Percentiles rank a stretch among this genome's conserved stretches.
These are phyloP conservation scores for Lactarius quietus DNA, from an alignment of 768 basidiomycete genomes.

Conservation along the genomic window DNA sequence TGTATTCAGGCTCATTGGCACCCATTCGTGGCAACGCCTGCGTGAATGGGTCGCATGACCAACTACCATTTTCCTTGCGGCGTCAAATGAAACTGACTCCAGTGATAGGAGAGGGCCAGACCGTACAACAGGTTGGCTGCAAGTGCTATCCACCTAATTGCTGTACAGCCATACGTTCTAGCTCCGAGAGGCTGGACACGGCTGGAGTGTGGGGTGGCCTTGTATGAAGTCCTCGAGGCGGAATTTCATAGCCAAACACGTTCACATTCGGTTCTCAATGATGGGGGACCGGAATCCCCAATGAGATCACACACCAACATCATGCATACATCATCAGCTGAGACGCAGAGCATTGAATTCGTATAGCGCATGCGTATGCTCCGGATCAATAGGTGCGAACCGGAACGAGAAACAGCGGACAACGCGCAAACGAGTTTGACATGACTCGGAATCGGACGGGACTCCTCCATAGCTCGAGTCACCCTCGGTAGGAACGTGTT, in stretches of 20 bases:
- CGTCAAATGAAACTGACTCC: slow-evolving; percentile 20
- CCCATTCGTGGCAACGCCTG: background rate
- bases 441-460: background rate
- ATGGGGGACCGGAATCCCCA: background rate
- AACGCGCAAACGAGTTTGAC: background rate
- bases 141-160: background rate
- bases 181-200: background rate
- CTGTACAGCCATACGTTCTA: background rate
- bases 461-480: background rate
- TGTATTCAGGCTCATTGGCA: slow-evolving; percentile 3
- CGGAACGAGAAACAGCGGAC: background rate
- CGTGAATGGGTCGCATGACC: slow-evolving; percentile 18
- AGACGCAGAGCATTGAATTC: background rate
- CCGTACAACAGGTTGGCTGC: background rate
- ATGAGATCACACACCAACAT: background rate
- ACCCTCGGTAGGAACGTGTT: background rate
- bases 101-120: slow-evolving; percentile 14
- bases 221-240: background rate
- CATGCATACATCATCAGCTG: slow-evolving; percentile 11
- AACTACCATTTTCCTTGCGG: slow-evolving; percentile 7
- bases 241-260: background rate
- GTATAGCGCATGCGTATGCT: background rate
- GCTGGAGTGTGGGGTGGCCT: background rate
- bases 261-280: background rate
- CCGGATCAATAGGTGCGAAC: background rate